Evolutionary conservation across 345 rosid genomes (phyloP).

Genomic region (Clarkia xantiana): DNA sequence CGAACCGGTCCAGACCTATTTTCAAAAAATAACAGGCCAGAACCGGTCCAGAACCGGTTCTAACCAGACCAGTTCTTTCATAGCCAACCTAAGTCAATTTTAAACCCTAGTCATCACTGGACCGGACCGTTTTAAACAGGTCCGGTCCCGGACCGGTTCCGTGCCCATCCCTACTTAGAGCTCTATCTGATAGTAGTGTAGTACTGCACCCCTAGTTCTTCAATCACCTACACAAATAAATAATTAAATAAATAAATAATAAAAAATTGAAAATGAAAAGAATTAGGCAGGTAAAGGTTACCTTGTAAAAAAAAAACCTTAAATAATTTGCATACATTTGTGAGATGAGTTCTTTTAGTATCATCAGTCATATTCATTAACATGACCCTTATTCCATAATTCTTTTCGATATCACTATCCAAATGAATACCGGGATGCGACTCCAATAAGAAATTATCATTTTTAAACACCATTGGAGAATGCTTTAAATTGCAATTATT

Average conservation of each 20-base stretch:
- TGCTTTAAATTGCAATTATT: slow-evolving; percentile 7
- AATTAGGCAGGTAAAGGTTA: too few relatives aligned
- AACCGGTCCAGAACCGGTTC: too few relatives aligned
- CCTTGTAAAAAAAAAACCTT: neutral
- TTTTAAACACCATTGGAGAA: slow-evolving; percentile 17
- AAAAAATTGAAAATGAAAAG: too few relatives aligned
- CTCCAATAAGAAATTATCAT: slow-evolving; percentile 12
- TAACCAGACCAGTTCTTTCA: too few relatives aligned
- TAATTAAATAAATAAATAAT: too few relatives aligned
- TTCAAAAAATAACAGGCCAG: too few relatives aligned
- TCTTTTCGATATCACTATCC: slow-evolving; percentile 9
- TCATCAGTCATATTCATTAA: slow-evolving; percentile 69
- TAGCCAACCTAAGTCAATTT: too few relatives aligned
- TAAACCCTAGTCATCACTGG: too few relatives aligned
- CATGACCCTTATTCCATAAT: slow-evolving; percentile 37
- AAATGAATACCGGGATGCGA: slow-evolving; percentile 17
- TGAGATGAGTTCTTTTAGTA: slow-evolving; percentile 43
- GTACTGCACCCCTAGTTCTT: slow-evolving; percentile 46
- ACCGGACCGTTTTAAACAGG: too few relatives aligned
- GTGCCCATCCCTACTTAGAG: too few relatives aligned
- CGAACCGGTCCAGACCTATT: too few relatives aligned
- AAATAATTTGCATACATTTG: slow-evolving; percentile 30
- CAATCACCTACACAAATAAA: slow-evolving; percentile 35
- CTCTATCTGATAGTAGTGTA: slow-evolving; percentile 47
- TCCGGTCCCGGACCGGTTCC: too few relatives aligned